Conservation (phyloP, 306 rosid genomes). For the Lablab purpureus region DNA sequence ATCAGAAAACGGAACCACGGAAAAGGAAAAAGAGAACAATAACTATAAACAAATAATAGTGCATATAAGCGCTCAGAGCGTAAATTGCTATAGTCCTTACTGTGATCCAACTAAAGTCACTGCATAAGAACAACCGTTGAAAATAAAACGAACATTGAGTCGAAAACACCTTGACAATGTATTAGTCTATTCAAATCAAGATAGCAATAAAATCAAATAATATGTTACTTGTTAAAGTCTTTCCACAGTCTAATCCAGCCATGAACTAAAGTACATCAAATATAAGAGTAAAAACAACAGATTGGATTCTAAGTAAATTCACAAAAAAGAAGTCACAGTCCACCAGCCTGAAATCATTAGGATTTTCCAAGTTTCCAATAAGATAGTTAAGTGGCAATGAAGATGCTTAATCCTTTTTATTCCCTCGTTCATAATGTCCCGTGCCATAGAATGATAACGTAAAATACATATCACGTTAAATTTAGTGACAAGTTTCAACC, state of each 20-base stretch:
- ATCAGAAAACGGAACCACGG: constrained; percentile 47
- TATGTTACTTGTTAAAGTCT: constrained; percentile 14
- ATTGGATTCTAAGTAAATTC: constrained; percentile 11
- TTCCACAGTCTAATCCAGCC: constrained; percentile 21
- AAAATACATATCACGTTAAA: constrained; percentile 18
- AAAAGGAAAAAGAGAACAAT: background rate
- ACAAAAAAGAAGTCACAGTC: constrained; percentile 28
- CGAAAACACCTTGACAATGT: background rate
- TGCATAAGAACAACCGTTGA: background rate
- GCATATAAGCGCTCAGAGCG: constrained; percentile 16
- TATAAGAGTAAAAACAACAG: constrained; percentile 24
- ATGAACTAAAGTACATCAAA: constrained; percentile 27
- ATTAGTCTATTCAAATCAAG: constrained; percentile 24
- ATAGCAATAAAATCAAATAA: constrained; percentile 11
- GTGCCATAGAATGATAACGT: constrained; percentile 7
- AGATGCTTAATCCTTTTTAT: background rate
- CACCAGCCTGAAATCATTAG: constrained; percentile 17
- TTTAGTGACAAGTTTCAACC: background rate
- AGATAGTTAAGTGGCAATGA: constrained; percentile 23
- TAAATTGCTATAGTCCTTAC: constrained; percentile 13
- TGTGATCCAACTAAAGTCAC: constrained; percentile 20
- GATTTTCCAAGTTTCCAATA: constrained; percentile 24
- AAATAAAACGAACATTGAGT: constrained; percentile 3
- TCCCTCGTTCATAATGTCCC: constrained; percentile 5
- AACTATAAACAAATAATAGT: background rate